A percentile compares a stretch with the other conserved stretches of the same genome.
phyloP scores from a whole-genome alignment of 805 yeast species.

The Teunomyces tritomae region DNA sequence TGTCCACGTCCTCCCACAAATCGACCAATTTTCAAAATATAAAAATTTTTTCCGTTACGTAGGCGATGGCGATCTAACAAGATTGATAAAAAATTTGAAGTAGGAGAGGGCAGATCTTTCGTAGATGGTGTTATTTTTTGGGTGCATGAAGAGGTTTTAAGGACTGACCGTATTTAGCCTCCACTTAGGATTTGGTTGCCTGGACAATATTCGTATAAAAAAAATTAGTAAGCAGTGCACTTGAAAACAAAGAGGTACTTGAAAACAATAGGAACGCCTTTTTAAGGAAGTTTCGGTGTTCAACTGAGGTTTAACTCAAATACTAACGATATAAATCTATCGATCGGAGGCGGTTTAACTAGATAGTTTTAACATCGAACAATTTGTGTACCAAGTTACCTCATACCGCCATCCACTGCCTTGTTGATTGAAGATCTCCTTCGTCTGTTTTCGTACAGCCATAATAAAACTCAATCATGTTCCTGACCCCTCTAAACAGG shows the following conservation, averaged over 20 bases:
- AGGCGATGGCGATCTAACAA: not conserved
- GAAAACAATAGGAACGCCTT: not conserved
- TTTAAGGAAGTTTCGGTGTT: not conserved
- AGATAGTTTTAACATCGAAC: not conserved
- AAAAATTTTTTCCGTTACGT: not conserved
- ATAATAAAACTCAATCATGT: too few relatives aligned
- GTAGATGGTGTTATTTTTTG: not conserved
- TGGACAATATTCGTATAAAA: not conserved
- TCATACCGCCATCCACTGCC: not conserved
- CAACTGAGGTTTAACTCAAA: not conserved
- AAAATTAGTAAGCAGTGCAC: not conserved
- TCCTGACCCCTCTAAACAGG: too few relatives aligned
- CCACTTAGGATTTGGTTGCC: not conserved
- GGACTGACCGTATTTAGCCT: not conserved
- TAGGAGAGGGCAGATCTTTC: not conserved
- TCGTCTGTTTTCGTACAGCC: not conserved
- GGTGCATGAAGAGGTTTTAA: not conserved
- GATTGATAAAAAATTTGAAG: not conserved
- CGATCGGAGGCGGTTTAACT: not conserved
- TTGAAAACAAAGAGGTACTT: not conserved
- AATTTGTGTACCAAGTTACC: not conserved
- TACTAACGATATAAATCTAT: not conserved
- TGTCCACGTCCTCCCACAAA: not conserved
- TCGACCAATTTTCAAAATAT: not conserved
- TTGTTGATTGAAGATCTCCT: not conserved